These are phyloP conservation scores for Nosema granulosis DNA, from an alignment of 371 early-diverging fungal genomes.

Conservation along the genomic window DNA sequence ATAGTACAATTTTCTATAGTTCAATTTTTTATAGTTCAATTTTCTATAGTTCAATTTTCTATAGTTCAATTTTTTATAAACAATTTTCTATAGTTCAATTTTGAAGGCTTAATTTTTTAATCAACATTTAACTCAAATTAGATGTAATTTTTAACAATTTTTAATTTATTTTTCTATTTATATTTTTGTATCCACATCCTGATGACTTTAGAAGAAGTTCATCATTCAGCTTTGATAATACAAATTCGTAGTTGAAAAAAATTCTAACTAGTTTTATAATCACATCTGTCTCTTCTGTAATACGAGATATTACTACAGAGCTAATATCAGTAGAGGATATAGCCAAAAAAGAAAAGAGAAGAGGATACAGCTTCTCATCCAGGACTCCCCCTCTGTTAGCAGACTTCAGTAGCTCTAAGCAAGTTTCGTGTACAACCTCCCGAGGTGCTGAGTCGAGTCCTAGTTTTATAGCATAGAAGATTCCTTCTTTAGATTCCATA, in stretches of 20 bases:
- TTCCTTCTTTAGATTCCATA: slow-evolving; percentile 49
- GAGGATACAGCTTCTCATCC: slow-evolving; percentile 40
- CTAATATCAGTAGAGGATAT: slow-evolving; percentile 25
- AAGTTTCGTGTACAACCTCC: slow-evolving; percentile 10
- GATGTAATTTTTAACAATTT: too few species aligned
- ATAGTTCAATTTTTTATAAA: too few species aligned
- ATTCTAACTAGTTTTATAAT: slow-evolving; percentile 29
- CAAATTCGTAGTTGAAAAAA: slow-evolving; percentile 22
- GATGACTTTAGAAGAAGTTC: slow-evolving; percentile 9
- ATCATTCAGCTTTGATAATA: slow-evolving; percentile 4
- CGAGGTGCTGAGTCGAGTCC: slow-evolving; percentile 13
- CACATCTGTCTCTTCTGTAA: neutral
- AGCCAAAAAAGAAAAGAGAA: slow-evolving; percentile 41
- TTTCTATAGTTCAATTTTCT: too few species aligned
- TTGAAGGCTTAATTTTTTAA: too few species aligned
- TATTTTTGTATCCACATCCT: slow-evolving; percentile 29
- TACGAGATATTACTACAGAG: slow-evolving; percentile 20
- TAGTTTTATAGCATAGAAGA: slow-evolving; percentile 32
- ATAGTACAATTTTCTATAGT: too few species aligned
- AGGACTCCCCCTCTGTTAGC: slow-evolving; percentile 38
- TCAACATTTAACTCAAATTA: too few species aligned
- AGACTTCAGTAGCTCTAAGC: slow-evolving; percentile 23
- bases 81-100: too few species aligned
- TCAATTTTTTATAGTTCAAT: too few species aligned
- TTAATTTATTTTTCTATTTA: slow-evolving; percentile 26